Evolutionary conservation across 305 asterid species (phyloP), one percentile per base, ranked within the genome.

Genomic region (Andrographis paniculata): DNA sequence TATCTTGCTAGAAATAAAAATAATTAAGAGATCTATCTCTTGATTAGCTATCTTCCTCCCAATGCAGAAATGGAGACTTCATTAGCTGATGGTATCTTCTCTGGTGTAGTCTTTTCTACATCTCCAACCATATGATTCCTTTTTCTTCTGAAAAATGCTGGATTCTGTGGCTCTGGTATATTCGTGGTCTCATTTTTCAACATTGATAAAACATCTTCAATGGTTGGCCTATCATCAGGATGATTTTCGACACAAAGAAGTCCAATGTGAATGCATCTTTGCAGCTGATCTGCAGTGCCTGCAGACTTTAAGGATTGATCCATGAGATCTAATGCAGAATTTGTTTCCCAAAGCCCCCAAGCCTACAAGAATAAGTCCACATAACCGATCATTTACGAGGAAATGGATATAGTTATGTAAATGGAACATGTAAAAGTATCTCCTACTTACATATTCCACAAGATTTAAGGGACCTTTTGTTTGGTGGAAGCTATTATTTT

Each of bases 171-270:
- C 53, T 21, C 35, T 0, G 59, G 70, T 52, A 79, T 17, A 38
- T 36, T 6, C 36, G 51, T 24, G 2, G 20, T 24, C 39, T 64
- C 78, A 37, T 59, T 66, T 51, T 52, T 62, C 0, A 81, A 48
- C 87, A 75, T 66, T n/a, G 59, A 42, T 20, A 75, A 14, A 53
- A 75, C 80, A 42, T 70, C 72, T 31, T 62, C 63, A 46, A 64
- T 72, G n/a, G 59, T 66, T 20, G 91, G 91, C 27, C 92, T 76
- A 67, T 84, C 72, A 5, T 3, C 55, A 15, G 84, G 72, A 24
- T 40, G 56, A 50, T 76, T 71, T 59, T 81, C 78, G 2, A 81
- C 74, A 14, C 88, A 81, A 9, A 81, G 17, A 37, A 82, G 77
- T 5, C 79, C 79, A 0, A 75, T 64, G 41, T 80, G 74, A 11